Evolutionary conservation across 495 filamentous ascomycete genomes (phyloP), one percentile per base, ranked within the genome.

Genomic region (Podospora conica): DNA sequence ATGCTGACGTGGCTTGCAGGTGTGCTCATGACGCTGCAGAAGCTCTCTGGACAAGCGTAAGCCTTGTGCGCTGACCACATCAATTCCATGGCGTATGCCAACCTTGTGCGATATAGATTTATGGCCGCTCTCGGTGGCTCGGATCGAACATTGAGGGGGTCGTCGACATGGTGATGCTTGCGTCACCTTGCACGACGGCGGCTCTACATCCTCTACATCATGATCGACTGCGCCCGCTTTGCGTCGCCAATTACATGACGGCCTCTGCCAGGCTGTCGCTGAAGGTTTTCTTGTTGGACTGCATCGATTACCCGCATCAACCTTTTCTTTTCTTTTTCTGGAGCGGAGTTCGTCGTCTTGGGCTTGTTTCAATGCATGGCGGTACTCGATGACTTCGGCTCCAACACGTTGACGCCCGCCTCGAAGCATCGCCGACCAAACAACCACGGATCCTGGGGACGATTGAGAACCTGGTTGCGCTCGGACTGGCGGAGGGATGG

Each of bases 1-100:
- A n/a, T 63, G 22, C 64, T 70, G 21, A 70, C 55, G n/a, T 25
- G 11, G 23, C 22, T 48, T 48, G 33, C 56, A 81, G 80, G 80
- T 69, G 77, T 84, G 40, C 76, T 83, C 11, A 74, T 76, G 31
- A 77, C 78, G 23, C 73, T 84, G 61, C 79, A 82, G 71, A 83
- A 80, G 71, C 74, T 73, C 28, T 64, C 73, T 22, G 56, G 67
- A 60, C 28, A 62, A 58, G 66, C 64, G 71, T 73, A 69, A 69
- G 69, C 70, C 40, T 48, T 48, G 40, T 8, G 29, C 9, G 40
- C 40, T 48, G 6, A 48, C 15, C 15, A 48, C 40, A 7, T 8
- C 40, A n/a, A n/a, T n/a, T n/a, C 7, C 40, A 15, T 18, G 40
- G 40, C 4, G n/a, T n/a, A 48, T 48, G 40, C 40, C 40, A 48